A percentile compares a stretch with the other conserved stretches of the same genome.
phyloP scores from a whole-genome alignment of 176 grass and related monocot genomes.

The Carex pumila region DNA sequence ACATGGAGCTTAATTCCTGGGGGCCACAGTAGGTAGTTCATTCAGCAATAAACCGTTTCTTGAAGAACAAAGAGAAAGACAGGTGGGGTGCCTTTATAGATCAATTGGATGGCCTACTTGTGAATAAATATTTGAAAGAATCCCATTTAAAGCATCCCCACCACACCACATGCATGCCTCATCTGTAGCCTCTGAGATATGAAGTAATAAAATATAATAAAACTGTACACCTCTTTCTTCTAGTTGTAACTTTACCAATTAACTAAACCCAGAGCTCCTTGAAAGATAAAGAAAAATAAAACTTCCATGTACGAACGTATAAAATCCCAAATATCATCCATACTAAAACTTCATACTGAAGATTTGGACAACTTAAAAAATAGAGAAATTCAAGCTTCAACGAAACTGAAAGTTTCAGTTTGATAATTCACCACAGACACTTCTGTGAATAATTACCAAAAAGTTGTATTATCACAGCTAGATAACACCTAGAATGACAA shows the following conservation, averaged over 20 bases:
- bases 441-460: not conserved
- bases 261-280: not conserved
- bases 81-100: not conserved
- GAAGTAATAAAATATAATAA: not conserved
- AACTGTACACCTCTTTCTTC: not conserved
- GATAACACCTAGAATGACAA: not conserved
- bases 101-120: not conserved
- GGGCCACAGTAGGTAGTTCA: not conserved
- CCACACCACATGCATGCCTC: not conserved
- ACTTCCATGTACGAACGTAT: not conserved
- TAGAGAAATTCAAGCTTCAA: not conserved
- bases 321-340: not conserved
- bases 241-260: not conserved
- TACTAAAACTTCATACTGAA: not conserved
- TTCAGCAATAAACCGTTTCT: not conserved
- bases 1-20: conserved; percentile 1
- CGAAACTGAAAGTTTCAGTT: not conserved
- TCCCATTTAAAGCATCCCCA: conserved; percentile 6
- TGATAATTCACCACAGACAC: not conserved
- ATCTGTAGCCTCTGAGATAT: not conserved
- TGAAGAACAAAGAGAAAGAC: conserved; percentile 5
- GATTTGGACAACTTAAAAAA: not conserved
- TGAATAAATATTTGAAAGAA: not conserved
- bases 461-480: not conserved
- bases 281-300: not conserved